Base-by-base conservation (phyloP, 768 basidiomycete species). In the Suillus lakei region DNA sequence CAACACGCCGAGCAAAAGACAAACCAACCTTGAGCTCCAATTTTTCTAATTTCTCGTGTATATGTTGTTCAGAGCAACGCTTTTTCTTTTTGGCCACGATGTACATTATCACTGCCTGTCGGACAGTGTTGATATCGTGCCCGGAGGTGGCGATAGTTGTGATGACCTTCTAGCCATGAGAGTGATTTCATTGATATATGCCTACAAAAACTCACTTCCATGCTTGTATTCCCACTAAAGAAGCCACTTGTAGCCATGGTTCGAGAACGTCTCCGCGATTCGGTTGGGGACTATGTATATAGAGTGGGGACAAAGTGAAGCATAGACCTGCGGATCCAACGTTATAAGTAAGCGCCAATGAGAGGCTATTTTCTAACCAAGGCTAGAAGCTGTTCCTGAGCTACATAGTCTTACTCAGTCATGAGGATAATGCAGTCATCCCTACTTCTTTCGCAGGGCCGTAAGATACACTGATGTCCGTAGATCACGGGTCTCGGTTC, bases 11-110 rank as follows among this genome's bases (percentile, higher is more conserved):
- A 60, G 30, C 12, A 39, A 50, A 60, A 10, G 13, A 50, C 15
- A 54, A 21, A 32, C 53, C 13, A 8, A 54, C 53, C 53, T 54
- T 54, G 21, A 12, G 2, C 10, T 54, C 53, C 30, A 54, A 34
- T n/a, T 32, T 54, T 54, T 7, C 53, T 32, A 54, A 32, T 54
- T 54, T 54, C 21, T 54, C 30, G 21, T 54, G 53, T 32, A 54
- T 54, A 18, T 13, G 21, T 34, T 54, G 10, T 54, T 54, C 53
- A 32, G 30, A 13, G 12, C 12, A 7, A n/a, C 53, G 30, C 12
- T 54, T 54, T 32, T 54, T 54, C 53, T 13, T 54, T 54, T 54
- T 54, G 30, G 53, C 30, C 10, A 54, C 53, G 13, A 54, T 54
- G 32, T 54, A 54, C 53, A 54, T 54, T 1, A 13, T 32, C 18